Conservation (phyloP, 169 alveolate genomes). For the Blepharisma undulans region DNA sequence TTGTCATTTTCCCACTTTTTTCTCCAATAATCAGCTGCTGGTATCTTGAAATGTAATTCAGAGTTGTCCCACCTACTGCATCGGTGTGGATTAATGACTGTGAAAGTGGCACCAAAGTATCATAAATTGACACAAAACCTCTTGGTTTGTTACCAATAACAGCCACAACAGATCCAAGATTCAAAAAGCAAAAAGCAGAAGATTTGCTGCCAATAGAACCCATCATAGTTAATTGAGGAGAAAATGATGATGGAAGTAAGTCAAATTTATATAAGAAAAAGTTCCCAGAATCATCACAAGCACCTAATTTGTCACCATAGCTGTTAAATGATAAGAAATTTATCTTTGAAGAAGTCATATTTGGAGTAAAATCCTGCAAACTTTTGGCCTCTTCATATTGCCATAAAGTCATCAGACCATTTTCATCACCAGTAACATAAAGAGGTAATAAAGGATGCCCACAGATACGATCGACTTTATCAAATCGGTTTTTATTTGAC, state of each 20-base stretch:
- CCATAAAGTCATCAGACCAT: conserved; percentile 3
- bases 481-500: neutral
- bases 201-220: neutral
- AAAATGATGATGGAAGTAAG: neutral
- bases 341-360: neutral
- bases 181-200: conserved; percentile 4
- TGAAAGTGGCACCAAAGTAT: conserved; percentile 28
- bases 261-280: conserved; percentile 34
- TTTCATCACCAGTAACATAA: conserved; percentile 20
- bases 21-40: conserved; percentile 4
- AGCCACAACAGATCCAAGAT: conserved; percentile 26
- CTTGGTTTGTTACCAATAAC: conserved; percentile 1
- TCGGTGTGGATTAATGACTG: neutral
- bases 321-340: conserved; percentile 10
- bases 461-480: neutral
- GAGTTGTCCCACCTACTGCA: neutral
- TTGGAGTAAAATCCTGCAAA: neutral
- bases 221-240: conserved; percentile 13
- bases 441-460: conserved; percentile 27
- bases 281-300: conserved; percentile 30
- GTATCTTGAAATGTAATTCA: conserved; percentile 7
- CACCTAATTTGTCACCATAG: conserved; percentile 37
- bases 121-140: conserved; percentile 27
- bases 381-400: neutral
- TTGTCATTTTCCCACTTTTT: conserved; percentile 15